Conservation (phyloP, 768 basidiomycete species). For the Suillus lakei region DNA sequence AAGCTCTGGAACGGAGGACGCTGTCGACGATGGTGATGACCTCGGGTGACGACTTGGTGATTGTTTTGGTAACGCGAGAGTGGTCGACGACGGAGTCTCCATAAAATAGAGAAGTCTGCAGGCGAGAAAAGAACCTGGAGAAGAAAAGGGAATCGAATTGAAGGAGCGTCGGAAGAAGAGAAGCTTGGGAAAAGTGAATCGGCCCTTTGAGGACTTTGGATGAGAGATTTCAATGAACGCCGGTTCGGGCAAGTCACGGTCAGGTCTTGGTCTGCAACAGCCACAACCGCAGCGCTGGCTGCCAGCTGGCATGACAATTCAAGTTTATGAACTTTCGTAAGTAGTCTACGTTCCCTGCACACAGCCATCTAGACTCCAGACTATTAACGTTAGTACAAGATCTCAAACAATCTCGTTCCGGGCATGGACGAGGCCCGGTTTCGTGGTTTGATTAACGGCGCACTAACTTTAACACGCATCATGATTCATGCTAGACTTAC, state of each 20-base stretch:
- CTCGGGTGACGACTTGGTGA: constrained; percentile 16
- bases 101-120: constrained; percentile 34
- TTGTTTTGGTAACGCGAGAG: constrained; percentile 42
- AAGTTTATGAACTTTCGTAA: neutral
- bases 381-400: neutral
- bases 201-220: constrained; percentile 3
- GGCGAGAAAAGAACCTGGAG: neutral
- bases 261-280: neutral
- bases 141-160: constrained; percentile 7
- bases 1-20: constrained; percentile 43
- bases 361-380: neutral
- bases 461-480: neutral
- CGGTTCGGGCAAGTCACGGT: constrained; percentile 1
- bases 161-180: constrained; percentile 11
- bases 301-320: constrained; percentile 5
- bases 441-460: neutral
- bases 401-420: neutral
- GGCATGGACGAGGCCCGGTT: neutral
- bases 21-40: constrained; percentile 27
- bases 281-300: neutral
- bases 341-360: neutral
- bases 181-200: constrained; percentile 2
- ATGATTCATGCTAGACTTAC: neutral
- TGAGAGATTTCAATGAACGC: constrained; percentile 8
- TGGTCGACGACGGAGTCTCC: constrained; percentile 43